Base-by-base conservation (phyloP, 371 early-diverging fungal species). In the Mortierella sp. region DNA sequence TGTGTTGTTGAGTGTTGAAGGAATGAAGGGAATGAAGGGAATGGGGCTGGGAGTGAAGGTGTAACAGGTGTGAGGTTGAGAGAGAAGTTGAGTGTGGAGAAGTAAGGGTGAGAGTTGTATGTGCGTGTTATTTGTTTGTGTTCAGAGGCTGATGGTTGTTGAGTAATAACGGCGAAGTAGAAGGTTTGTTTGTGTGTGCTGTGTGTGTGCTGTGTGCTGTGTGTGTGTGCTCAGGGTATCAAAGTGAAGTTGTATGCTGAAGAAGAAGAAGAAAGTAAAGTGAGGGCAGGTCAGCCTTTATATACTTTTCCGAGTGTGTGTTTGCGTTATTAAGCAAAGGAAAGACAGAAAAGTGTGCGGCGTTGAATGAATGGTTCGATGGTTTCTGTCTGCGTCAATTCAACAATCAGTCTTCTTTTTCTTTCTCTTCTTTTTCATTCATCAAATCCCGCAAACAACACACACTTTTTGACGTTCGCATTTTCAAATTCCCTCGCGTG, bases 41-140 rank as follows among this genome's bases (percentile, higher is more conserved):
- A n/a, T n/a, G n/a, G n/a, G n/a, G n/a, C n/a, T 41, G 58, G 26
- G 10, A 13, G 70, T 44, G 45, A 14, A 8, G 7, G 44, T 41
- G 61, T 14, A 40, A 8, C 16, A 43, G 24, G 52, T 40, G 43
- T 39, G 55, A 24, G 65, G 11, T 26, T n/a, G 29, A 24, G 44
- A 37, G 24, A 31, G 50, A 40, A 52, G 6, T 13, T 41, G 53
- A 4, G 31, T 44, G 31, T 47, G 50, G 8, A n/a, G 24, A 50
- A 5, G 48, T 13, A 14, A 48, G 48, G 13, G 24, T n/a, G 47
- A n/a, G n/a, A n/a, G n/a, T 14, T 41, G 39, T 64, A 31, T 45
- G 69, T 69, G 41, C 6, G 22, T 19, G 53, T n/a, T n/a, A n/a
- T n/a, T n/a, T 70, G 70, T 58, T 29, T 70, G 70, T 58, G 41